A percentile compares a stretch with the other conserved stretches of the same genome.
Evolutionary conservation across 2,329 filamentous ascomycete genomes (phyloP).

Genomic region (Colletotrichum sp.): DNA sequence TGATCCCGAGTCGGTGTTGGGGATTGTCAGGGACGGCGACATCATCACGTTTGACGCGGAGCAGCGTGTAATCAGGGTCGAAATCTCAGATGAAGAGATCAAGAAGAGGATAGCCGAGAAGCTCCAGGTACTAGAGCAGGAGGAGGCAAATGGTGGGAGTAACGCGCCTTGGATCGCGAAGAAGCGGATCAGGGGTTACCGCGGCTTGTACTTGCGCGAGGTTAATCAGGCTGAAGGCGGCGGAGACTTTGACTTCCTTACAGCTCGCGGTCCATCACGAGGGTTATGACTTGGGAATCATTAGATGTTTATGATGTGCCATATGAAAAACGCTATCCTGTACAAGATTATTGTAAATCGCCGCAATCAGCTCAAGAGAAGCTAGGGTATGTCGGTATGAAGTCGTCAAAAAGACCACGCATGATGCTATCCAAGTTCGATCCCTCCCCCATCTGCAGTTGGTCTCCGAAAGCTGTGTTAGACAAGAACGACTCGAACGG

Average conservation of each 20-base stretch:
- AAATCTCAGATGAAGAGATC: constrained; percentile 75
- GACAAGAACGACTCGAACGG: constrained; percentile 29
- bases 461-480: constrained; percentile 30
- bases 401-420: constrained; percentile 38
- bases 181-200: constrained; percentile 56
- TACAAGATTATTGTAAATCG: neutral
- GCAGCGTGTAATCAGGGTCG: constrained; percentile 61
- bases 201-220: constrained; percentile 61
- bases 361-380: neutral
- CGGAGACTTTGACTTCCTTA: constrained; percentile 67
- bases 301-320: neutral
- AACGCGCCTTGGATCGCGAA: constrained; percentile 38
- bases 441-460: constrained; percentile 30
- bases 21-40: constrained; percentile 78
- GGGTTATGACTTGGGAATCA: neutral
- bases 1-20: constrained; percentile 76
- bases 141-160: constrained; percentile 30
- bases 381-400: constrained; percentile 31
- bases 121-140: constrained; percentile 37
- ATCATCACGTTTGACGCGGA: constrained; percentile 79
- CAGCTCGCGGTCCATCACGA: constrained; percentile 32
- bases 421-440: constrained; percentile 37
- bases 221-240: constrained; percentile 66
- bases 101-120: constrained; percentile 63
- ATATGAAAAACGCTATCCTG: neutral